These are phyloP conservation scores for Yamadazyma endophytica DNA, from an alignment of 805 yeast genomes.

Conservation along the genomic window DNA sequence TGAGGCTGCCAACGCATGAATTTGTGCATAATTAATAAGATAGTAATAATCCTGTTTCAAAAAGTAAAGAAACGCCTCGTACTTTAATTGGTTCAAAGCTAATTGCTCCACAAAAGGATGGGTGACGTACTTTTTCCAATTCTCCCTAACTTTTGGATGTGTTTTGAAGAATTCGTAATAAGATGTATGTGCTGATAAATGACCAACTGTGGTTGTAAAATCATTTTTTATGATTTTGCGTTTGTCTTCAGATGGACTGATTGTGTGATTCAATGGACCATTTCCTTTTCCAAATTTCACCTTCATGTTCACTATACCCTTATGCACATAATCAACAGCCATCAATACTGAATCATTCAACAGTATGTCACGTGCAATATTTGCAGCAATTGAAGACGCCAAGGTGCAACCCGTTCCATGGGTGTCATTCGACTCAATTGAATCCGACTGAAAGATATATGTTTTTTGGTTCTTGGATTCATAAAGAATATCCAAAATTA, in stretches of 20 bases:
- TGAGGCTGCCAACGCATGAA: conserved; percentile 61
- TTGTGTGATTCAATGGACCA: conserved; percentile 83
- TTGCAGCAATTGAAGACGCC: conserved; percentile 75
- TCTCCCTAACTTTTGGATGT: conserved; percentile 51
- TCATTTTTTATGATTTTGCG: no score
- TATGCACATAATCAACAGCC: conserved; percentile 63
- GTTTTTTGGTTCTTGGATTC: conserved; percentile 31
- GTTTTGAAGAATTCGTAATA: conserved; percentile 46
- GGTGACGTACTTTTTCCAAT: conserved; percentile 56
- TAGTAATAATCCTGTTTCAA: conserved; percentile 67
- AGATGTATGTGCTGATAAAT: no score
- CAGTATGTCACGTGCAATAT: conserved; percentile 53
- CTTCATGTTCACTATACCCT: conserved; percentile 48
- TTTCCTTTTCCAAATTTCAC: conserved; percentile 48
- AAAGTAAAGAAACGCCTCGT: conserved; percentile 49
- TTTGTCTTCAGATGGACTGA: no score
- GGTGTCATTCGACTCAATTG: conserved; percentile 47
- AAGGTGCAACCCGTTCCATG: conserved; percentile 94
- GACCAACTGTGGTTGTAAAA: no score
- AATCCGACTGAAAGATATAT: conserved; percentile 45
- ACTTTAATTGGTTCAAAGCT: conserved; percentile 48
- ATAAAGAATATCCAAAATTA: conserved; percentile 53
- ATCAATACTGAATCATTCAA: conserved; percentile 48
- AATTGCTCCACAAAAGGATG: conserved; percentile 60
- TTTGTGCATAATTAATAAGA: conserved; percentile 61